Evolutionary conservation across 805 yeast species (phyloP), one percentile per base, ranked within the genome.

Genomic region (Candida pseudofarinosa): DNA sequence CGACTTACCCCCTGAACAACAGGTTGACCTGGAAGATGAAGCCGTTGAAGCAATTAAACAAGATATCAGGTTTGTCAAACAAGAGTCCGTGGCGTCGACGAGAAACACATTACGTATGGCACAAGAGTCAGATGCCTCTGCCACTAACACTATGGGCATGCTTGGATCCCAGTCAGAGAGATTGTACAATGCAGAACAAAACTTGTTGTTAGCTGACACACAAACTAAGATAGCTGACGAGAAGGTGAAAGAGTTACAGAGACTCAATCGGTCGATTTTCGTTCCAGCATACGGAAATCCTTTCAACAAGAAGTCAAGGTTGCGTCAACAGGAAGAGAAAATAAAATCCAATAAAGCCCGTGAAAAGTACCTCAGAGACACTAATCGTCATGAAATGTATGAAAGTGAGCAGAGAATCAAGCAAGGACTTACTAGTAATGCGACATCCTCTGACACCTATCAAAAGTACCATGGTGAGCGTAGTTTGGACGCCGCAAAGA

Each of bases 101-200:
- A 77, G 95, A 56, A 88, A 88, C 54, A 89, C 95, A 1, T 65
- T 93, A 46, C 54, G 70, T 45, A 70, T 70, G 74, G 76, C 74
- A 2, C 72, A 69, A 47, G 74, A 70, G 50, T 74, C 76, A 8
- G 74, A 70, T 43, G 73, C 73, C 3, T 60, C 69, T 12, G 75
- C 67, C 13, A 62, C 70, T 15, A 90, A 91, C 59, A 85, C 97
- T 0, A 65, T 91, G 48, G 97, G 97, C 20, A 80, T 88, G 80
- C 74, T 93, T 38, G 99, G 99, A 19, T 79, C 90, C n/a, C 98
- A 93, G 63, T 81, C 93, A 44, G 97, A 89, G 59, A 74, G 88
- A 38, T 70, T 93, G 49, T 86, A 84, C 60, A 80, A 79, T 55
- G 81, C 90, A 16, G 97, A 93, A 59, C 79, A 79, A 50, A 83